Percentiles rank a stretch among this genome's conserved stretches.
Evolutionary conservation across 2,329 filamentous ascomycete species (phyloP).

Genomic region (Pyricularia pennisetigena): DNA sequence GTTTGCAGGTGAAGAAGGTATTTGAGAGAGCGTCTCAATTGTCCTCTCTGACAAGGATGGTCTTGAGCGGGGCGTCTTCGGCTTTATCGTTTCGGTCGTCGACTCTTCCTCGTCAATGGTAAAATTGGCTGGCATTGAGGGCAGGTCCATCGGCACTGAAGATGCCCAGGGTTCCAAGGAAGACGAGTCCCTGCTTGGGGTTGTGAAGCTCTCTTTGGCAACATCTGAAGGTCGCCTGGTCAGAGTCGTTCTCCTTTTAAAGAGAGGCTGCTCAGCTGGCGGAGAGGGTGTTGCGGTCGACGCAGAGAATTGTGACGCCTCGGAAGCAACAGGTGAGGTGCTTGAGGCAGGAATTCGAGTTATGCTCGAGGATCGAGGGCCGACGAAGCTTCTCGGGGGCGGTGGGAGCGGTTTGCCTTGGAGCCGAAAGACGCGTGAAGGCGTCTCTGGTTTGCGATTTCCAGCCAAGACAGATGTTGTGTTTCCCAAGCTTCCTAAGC

Average conservation of each 20-base stretch:
- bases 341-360: not conserved
- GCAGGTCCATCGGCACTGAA: not conserved
- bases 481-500: slow-evolving; percentile 15
- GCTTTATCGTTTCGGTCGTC: not conserved
- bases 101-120: not conserved
- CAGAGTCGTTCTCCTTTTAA: slow-evolving; percentile 3
- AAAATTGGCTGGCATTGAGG: not conserved
- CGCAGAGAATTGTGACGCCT: not conserved
- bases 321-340: not conserved
- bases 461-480: slow-evolving; percentile 4
- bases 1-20: slow-evolving; percentile 68
- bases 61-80: slow-evolving; percentile 14
- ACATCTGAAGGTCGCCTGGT: slow-evolving; percentile 5
- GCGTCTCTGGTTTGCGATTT: not conserved
- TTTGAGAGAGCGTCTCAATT: slow-evolving; percentile 68
- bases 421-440: not conserved
- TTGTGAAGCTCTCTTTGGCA: not conserved
- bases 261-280: not conserved
- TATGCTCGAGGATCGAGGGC: not conserved
- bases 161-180: not conserved
- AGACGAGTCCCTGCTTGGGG: not conserved
- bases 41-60: slow-evolving; percentile 74
- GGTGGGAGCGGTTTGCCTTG: not conserved
- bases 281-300: not conserved
- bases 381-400: not conserved